These are phyloP conservation scores for Lyophyllum semitale DNA, from an alignment of 768 basidiomycete species.

Conservation along the genomic window DNA sequence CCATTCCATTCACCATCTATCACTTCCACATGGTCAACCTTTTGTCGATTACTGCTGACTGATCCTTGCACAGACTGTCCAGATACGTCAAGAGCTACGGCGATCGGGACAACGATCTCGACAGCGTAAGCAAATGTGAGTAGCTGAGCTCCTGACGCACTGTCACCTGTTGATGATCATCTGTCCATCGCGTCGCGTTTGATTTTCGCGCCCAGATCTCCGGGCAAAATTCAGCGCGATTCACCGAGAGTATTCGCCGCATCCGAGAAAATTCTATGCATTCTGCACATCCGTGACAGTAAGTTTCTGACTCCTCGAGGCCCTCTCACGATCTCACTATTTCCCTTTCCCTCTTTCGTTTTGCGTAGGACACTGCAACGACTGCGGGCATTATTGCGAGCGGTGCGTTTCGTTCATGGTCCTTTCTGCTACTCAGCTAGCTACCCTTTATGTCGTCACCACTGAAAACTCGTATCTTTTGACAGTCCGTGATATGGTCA, in stretches of 20 bases:
- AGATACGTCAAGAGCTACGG: slow-evolving; percentile 59
- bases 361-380: slow-evolving; percentile 52
- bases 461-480: slow-evolving; percentile 3
- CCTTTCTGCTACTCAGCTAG: not conserved
- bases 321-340: not conserved
- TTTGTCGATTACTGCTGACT: slow-evolving; percentile 38
- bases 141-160: slow-evolving; percentile 8
- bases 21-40: slow-evolving; percentile 13
- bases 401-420: slow-evolving; percentile 29
- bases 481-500: slow-evolving; percentile 79
- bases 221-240: slow-evolving; percentile 50
- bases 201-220: slow-evolving; percentile 33
- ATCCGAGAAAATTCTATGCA: slow-evolving; percentile 55
- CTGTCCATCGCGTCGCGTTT: not conserved
- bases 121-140: slow-evolving; percentile 59
- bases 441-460: not conserved
- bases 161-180: not conserved
- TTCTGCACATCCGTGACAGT: slow-evolving; percentile 67
- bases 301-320: slow-evolving; percentile 22
- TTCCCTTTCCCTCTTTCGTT: not conserved
- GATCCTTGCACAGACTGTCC: slow-evolving; percentile 15
- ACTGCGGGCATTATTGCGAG: slow-evolving; percentile 54
- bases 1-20: not conserved
- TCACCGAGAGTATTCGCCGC: slow-evolving; percentile 54
- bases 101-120: slow-evolving; percentile 59